Conservation (phyloP, 768 basidiomycete species). For the Podaxis sp. region DNA sequence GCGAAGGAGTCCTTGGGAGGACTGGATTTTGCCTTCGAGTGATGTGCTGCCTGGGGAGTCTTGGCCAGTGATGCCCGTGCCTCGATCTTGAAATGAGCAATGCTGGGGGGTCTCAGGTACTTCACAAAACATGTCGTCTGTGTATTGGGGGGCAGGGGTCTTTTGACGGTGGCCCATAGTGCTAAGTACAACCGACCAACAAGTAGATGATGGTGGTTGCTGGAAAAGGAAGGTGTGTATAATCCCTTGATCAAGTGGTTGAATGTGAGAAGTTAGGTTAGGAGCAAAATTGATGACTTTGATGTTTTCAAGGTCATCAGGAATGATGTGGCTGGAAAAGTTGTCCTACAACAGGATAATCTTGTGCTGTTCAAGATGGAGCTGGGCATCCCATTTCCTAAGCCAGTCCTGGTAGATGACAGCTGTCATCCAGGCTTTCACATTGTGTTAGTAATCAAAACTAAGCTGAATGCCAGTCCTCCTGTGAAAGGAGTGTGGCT, state of each 20-base stretch:
- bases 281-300: constrained; percentile 24
- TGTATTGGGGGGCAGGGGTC: too few relatives aligned
- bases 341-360: constrained; percentile 29
- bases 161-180: too few relatives aligned
- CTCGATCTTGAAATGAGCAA: too few relatives aligned
- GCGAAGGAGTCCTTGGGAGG: too few relatives aligned
- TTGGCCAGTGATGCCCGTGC: too few relatives aligned
- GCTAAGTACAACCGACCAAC: too few relatives aligned
- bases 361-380: constrained; percentile 18
- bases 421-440: constrained; percentile 32
- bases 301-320: constrained; percentile 18
- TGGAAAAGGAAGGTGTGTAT: too few relatives aligned
- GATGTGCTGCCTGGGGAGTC: too few relatives aligned
- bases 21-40: too few relatives aligned
- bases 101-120: too few relatives aligned
- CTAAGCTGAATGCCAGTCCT: constrained; percentile 25
- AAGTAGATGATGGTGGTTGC: too few relatives aligned
- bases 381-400: constrained; percentile 24
- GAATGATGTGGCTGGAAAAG: constrained; percentile 21
- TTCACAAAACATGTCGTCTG: too few relatives aligned
- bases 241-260: constrained; percentile 24
- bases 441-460: constrained; percentile 31
- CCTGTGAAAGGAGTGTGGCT: constrained; percentile 25
- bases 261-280: constrained; percentile 29
- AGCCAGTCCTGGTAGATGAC: constrained; percentile 31